Evolutionary conservation across 768 basidiomycete genomes (phyloP), one percentile per base, ranked within the genome.

Genomic region (Dentipellis sp.): DNA sequence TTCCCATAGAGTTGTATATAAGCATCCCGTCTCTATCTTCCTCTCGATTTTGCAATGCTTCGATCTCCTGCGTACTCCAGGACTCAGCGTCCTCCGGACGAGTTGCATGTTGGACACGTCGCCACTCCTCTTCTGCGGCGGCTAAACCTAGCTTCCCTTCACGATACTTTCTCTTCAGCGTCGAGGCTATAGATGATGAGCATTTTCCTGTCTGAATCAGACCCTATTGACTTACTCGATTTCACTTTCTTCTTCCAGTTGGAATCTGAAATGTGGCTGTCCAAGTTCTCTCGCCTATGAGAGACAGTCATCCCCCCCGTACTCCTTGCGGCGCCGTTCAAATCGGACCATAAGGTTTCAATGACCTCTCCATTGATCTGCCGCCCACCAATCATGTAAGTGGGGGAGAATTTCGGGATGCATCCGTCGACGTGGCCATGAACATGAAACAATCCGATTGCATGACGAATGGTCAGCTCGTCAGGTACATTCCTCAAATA

Each of bases 291-390:
- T 48, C 21, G 46, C 10, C 46, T 12, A 22, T 48, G 46, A 48
- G 46, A n/a, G 19, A 19, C 11, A 7, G 23, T 42, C 53, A 54
- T 54, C 11, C 53, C 53, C 12, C 45, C 22, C 16, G 46, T 55
- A 47, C 54, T 55, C 11, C 36, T 8, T 19, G 54, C 36, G 23
- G 49, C 39, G 19, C 36, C 45, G 23, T 54, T 54, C 3, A 54
- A 45, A 35, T 40, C 42, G n/a, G 47, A 42, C 55, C 48, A 55
- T 16, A 55, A 36, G 11, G 55, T 55, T 50, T 55, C 48, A 23
- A 55, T 50, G 9, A 48, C 49, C 38, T 50, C 45, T 10, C 55
- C 55, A 50, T 55, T 48, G 23, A 55, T 49, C 48, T 55, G 55
- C 19, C 38, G 2, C 17, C 21, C 48, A 6, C 55, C 55, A n/a